phyloP scores from a whole-genome alignment of 2,329 filamentous ascomycete species.

The Paraphaeosphaeria sporulosa region DNA sequence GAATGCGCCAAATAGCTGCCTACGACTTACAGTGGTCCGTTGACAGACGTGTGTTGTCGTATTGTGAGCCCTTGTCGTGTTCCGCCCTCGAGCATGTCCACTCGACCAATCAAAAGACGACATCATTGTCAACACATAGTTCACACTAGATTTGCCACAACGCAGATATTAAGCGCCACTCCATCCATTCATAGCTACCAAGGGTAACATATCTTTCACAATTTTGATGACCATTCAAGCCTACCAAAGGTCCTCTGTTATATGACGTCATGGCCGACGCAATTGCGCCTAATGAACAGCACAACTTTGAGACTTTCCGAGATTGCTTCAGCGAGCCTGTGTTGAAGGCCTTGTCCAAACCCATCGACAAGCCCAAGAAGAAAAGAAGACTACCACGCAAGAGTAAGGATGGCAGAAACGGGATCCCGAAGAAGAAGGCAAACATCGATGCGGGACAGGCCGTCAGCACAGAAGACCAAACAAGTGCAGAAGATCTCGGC shows the following conservation, averaged over 20 bases:
- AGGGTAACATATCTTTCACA: not conserved
- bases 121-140: constrained; percentile 24
- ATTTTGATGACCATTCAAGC: no score
- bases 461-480: constrained; percentile 27
- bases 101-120: not conserved
- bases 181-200: not conserved
- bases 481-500: constrained; percentile 69
- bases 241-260: no score
- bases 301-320: constrained; percentile 73
- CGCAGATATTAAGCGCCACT: not conserved
- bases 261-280: constrained; percentile 36
- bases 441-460: not conserved
- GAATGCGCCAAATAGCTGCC: not conserved
- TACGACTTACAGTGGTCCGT: not conserved
- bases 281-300: constrained; percentile 48
- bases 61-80: constrained; percentile 10
- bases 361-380: constrained; percentile 51
- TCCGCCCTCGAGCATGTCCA: constrained; percentile 4
- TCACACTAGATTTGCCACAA: not conserved
- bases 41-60: not conserved
- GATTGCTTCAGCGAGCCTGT: constrained; percentile 77
- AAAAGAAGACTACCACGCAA: constrained; percentile 47
- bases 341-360: constrained; percentile 65
- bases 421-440: not conserved
- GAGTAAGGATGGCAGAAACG: constrained; percentile 35